Evolutionary conservation across 2,329 filamentous ascomycete genomes (phyloP), one percentile per base, ranked within the genome.

Genomic region (Pseudogymnoascus sp.): DNA sequence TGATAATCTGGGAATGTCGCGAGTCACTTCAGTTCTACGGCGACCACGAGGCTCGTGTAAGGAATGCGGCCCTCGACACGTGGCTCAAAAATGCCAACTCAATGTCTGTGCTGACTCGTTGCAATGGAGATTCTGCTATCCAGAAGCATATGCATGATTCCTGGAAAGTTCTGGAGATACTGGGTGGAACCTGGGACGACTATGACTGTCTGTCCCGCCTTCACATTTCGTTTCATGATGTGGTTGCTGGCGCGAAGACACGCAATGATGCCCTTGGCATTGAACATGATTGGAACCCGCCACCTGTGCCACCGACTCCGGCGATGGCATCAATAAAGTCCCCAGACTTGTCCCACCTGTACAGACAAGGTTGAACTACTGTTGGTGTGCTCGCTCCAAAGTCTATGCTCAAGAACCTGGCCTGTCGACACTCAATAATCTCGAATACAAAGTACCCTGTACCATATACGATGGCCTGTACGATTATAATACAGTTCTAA

Each of bases 81-180:
- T 83, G 81, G 81, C 80, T 77, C 63, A 71, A 71, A 3, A 72
- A 81, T 16, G 74, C 75, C 40, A 77, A 74, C 40, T 75, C 79
- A 60, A 78, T 83, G 77, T 73, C 73, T 43, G 71, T 81, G 33
- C 77, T 79, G 28, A 82, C 79, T 2, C 81, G 81, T 66, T 83
- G 80, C 67, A 71, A 75, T 23, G 76, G 79, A 1, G 80, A 83
- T 65, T 77, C 75, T 58, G 75, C 76, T 12, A 75, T 83, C 61
- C 72, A 77, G 62, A 81, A 81, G 67, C 75, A 81, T 52, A 69
- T 83, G 61, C 75, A 78, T 59, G 80, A 82, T 61, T 75, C 77
- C 31, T 75, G 77, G 40, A 75, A 77, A 63, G 75, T 83, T 52
- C 70, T 83, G 11, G 78, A 80, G 61, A 76, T 83, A 72, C 72